These are phyloP conservation scores for Amphicarpaea edgeworthii DNA, from an alignment of 306 rosid genomes.

Conservation along the genomic window DNA sequence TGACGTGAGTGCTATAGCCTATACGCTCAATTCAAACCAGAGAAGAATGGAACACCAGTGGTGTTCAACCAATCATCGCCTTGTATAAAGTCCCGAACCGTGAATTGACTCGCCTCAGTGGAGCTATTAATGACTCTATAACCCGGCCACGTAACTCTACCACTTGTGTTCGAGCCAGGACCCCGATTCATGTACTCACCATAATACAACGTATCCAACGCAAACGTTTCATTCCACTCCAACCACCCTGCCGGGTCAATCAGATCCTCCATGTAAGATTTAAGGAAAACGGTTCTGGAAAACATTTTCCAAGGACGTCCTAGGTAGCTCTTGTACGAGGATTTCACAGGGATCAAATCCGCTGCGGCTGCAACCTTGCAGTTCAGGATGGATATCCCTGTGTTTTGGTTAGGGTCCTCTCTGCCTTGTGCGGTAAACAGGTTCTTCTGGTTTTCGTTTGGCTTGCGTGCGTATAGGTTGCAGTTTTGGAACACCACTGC, in stretches of 20 bases:
- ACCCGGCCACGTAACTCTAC: conserved; percentile 76
- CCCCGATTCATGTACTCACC: conserved; percentile 81
- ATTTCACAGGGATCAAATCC: conserved; percentile 58
- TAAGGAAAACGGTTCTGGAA: conserved; percentile 69
- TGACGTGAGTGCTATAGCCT: background rate
- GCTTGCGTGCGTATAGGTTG: conserved; percentile 77
- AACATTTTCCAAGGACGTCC: conserved; percentile 85
- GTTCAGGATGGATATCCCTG: conserved; percentile 74
- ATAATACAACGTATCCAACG: conserved; percentile 69
- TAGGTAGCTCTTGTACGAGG: conserved; percentile 59
- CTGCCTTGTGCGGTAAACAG: conserved; percentile 87
- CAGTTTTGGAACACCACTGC: conserved; percentile 79
- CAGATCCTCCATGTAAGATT: conserved; percentile 62
- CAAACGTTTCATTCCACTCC: conserved; percentile 85
- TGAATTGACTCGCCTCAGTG: conserved; percentile 66
- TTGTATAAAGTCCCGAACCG: conserved; percentile 61
- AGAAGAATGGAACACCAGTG: conserved; percentile 60
- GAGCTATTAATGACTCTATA: conserved; percentile 67
- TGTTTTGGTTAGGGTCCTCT: conserved; percentile 85
- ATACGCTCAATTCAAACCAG: conserved; percentile 42
- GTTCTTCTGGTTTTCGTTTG: conserved; percentile 68
- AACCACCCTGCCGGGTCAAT: conserved; percentile 80
- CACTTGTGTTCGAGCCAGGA: conserved; percentile 70
- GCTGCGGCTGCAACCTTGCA: conserved; percentile 74
- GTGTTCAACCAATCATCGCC: conserved; percentile 73